Evolutionary conservation across 768 basidiomycete genomes (phyloP).

Genomic region (Hemileccinum rubropunctum): DNA sequence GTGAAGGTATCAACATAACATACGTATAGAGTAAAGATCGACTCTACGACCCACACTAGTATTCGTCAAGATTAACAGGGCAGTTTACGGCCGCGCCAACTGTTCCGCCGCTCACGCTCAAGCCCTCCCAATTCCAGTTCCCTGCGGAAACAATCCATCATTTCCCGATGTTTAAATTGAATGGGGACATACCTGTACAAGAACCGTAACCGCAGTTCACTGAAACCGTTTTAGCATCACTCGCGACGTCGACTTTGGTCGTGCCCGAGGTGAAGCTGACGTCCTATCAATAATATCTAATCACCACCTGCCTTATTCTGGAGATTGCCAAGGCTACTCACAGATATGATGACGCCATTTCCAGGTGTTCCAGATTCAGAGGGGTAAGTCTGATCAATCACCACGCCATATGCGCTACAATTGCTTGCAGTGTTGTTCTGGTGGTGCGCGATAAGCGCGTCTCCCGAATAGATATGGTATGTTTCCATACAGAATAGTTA

Average conservation of each 20-base stretch:
- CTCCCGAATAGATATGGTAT: not conserved
- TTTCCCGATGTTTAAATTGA: not conserved
- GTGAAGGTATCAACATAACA: too few relatives aligned
- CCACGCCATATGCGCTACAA: constrained; percentile 47
- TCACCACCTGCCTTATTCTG: not conserved
- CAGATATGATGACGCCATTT: constrained; percentile 55
- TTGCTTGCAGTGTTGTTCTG: constrained; percentile 56
- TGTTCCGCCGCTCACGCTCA: constrained; percentile 44
- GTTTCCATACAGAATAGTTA: constrained; percentile 42
- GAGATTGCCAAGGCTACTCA: constrained; percentile 27
- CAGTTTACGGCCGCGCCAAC: constrained; percentile 35
- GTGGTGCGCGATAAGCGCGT: not conserved
- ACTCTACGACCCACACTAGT: too few relatives aligned
- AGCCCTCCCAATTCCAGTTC: constrained; percentile 49
- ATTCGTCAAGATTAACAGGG: constrained; percentile 26
- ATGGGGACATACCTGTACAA: constrained; percentile 42
- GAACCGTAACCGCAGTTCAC: constrained; percentile 55
- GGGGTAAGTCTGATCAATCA: constrained; percentile 68
- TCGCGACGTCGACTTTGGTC: constrained; percentile 43
- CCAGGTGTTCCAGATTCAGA: constrained; percentile 47
- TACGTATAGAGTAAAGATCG: too few relatives aligned
- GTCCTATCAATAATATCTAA: constrained; percentile 30
- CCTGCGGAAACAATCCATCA: constrained; percentile 28
- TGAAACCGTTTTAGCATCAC: constrained; percentile 43
- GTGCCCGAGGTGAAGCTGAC: constrained; percentile 45